Evolutionary conservation across 768 basidiomycete genomes (phyloP), one percentile per base, ranked within the genome.

Genomic region (Clitopilus hobsonii): DNA sequence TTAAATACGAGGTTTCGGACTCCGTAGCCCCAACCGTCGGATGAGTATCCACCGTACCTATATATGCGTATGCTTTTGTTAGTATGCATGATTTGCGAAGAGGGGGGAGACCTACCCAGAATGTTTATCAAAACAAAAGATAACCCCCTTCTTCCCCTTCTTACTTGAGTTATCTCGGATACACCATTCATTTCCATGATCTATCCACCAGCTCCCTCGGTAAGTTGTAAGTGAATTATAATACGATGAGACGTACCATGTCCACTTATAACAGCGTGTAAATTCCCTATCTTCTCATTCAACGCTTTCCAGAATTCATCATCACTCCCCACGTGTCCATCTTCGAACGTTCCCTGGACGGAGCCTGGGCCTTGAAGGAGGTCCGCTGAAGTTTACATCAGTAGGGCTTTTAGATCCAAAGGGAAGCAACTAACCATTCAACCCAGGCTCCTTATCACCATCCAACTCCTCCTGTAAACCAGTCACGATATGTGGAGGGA

Each of bases 171-270:
- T 77, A 56, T 89, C 85, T 16, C 86, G 81, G 6, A 80, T 79
- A 57, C 89, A 91, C 89, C 89, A 91, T 65, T 89, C 87, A 55
- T 90, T 78, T 1, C 89, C 89, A 58, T 91, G 89, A 63, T 87
- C 88, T 87, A 24, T 20, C 55, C 5, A 22, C 22, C 4, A 10
- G n/a, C 24, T 16, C 30, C 2, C 11, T 36, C 27, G 6, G 49
- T n/a, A 30, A 49, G 10, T 32, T 54, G 18, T 7, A 27, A 26
- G 36, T 45, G 23, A 25, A 48, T 18, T 22, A 24, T 54, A 18
- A 63, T 69, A 30, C 32, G 3, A 11, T n/a, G 10, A 36, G 2
- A 36, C 32, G 13, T 56, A 86, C 87, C 86, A 54, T 90, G 88
- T 38, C 88, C 88, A 2, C 85, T 88, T 24, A 89, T 72, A 32